These are phyloP conservation scores for Aegilops umbellulata DNA, from an alignment of 176 grass and related monocot species.

Conservation along the genomic window DNA sequence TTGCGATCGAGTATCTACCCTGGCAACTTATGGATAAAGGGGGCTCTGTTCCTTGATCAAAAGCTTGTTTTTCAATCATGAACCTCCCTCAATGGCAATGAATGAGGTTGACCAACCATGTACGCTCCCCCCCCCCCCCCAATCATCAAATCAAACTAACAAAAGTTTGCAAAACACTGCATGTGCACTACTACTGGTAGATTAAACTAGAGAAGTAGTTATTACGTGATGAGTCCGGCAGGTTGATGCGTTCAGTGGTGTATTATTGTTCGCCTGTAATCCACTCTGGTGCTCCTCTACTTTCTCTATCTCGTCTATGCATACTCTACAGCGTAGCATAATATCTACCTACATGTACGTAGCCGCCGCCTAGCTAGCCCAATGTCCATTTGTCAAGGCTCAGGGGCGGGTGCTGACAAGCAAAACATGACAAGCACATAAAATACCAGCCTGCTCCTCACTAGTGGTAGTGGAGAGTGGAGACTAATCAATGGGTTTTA, in stretches of 20 bases:
- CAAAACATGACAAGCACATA: constrained; percentile 12
- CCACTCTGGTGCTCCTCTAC: not conserved
- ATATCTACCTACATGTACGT: not conserved
- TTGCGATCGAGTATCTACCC: no score
- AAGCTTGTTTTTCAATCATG: no score
- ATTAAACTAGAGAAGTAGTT: not conserved
- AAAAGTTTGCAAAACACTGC: not conserved
- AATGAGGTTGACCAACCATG: not conserved
- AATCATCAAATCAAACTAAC: not conserved
- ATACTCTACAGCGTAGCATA: no score
- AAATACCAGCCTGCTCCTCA: not conserved
- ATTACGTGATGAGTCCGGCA: not conserved
- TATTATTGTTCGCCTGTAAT: not conserved
- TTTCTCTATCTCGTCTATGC: no score
- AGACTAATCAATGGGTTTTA: not conserved
- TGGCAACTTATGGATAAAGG: no score
- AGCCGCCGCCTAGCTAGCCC: constrained; percentile 8
- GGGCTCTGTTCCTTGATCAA: no score
- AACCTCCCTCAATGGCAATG: not conserved
- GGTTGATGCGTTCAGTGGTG: not conserved
- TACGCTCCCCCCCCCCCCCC: not conserved
- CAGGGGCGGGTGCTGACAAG: not conserved
- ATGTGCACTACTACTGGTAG: not conserved
- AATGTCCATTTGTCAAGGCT: constrained; percentile 14
- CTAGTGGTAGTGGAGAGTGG: not conserved